phyloP scores from a whole-genome alignment of 1,284 basidiomycete genomes.

The Moesziomyces sp. region DNA sequence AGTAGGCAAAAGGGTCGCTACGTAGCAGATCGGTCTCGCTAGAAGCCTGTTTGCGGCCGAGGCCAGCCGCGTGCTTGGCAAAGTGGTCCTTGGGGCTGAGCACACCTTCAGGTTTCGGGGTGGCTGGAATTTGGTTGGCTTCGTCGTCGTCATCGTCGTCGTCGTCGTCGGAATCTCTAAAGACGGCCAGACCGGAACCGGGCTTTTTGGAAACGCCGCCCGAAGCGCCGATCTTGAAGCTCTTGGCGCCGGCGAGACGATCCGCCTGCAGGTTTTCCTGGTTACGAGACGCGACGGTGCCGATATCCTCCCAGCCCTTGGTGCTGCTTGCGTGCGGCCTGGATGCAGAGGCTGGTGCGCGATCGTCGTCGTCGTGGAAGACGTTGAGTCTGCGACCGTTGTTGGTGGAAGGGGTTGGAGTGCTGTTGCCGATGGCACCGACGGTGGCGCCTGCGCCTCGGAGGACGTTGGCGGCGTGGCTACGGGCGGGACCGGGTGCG shows the following conservation, averaged over 20 bases:
- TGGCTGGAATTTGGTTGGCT: constrained; percentile 37
- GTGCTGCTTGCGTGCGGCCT: constrained; percentile 20
- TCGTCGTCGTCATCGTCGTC: constrained; percentile 66
- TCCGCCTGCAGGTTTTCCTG: constrained; percentile 55
- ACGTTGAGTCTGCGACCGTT: constrained; percentile 55
- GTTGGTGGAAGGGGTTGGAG: constrained; percentile 26
- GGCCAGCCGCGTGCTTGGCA: constrained; percentile 12
- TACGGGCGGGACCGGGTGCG: constrained; percentile 32
- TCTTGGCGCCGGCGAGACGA: constrained; percentile 24
- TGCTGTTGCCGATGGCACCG: constrained; percentile 26
- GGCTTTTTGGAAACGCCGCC: constrained; percentile 50
- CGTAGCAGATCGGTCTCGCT: constrained; percentile 59
- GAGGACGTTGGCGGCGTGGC: constrained; percentile 44
- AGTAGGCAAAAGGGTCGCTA: constrained; percentile 59
- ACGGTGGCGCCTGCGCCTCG: constrained; percentile 30
- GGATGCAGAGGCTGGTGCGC: constrained; percentile 8
- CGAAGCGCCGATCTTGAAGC: constrained; percentile 42
- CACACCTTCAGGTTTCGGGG: constrained; percentile 46
- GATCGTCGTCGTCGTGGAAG: constrained; percentile 56
- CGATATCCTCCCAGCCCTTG: constrained; percentile 53
- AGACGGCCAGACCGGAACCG: constrained; percentile 53
- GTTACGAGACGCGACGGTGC: constrained; percentile 44
- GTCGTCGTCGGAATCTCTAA: constrained; percentile 68
- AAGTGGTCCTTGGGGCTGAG: constrained; percentile 42
- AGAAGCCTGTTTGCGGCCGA: constrained; percentile 33